Evolutionary conservation across 192 early-diverging fungal genomes (phyloP).

Genomic region (Backusella macrospora): DNA sequence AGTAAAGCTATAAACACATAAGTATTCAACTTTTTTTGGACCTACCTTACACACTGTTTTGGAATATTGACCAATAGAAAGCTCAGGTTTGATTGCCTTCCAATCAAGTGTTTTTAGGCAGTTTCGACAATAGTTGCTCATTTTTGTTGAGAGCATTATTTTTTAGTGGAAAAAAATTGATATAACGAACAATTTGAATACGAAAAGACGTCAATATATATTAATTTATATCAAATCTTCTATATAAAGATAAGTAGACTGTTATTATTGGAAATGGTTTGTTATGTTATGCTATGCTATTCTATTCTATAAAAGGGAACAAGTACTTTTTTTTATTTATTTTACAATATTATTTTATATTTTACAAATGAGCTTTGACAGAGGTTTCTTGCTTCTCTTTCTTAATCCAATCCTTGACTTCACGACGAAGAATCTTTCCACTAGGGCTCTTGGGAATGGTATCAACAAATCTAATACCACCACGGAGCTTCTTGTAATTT

Average conservation of each 20-base stretch:
- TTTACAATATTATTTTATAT: slow-evolving; percentile 8
- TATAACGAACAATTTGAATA: too few species aligned
- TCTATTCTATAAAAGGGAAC: background rate
- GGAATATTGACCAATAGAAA: background rate
- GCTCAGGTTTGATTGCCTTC: background rate
- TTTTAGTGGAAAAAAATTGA: too few species aligned
- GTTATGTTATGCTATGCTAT: background rate
- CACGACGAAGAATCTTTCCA: slow-evolving; percentile 83
- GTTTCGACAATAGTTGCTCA: background rate
- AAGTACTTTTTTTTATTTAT: slow-evolving; percentile 17
- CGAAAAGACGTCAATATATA: too few species aligned
- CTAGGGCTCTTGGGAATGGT: slow-evolving; percentile 78
- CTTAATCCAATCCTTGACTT: slow-evolving; percentile 40
- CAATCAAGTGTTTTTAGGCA: background rate
- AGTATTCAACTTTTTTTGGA: background rate
- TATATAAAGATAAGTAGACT: too few species aligned
- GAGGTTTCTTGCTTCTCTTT: slow-evolving; percentile 25
- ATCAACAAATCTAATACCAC: slow-evolving; percentile 73
- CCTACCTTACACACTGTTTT: background rate
- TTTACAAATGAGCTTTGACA: slow-evolving; percentile 15
- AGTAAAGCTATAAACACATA: background rate
- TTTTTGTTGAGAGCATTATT: too few species aligned
- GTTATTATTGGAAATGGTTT: background rate
- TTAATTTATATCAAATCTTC: too few species aligned
- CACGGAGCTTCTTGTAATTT: slow-evolving; percentile 77